phyloP scores from a whole-genome alignment of 257 asterid species.

The Solanum virginianum region DNA sequence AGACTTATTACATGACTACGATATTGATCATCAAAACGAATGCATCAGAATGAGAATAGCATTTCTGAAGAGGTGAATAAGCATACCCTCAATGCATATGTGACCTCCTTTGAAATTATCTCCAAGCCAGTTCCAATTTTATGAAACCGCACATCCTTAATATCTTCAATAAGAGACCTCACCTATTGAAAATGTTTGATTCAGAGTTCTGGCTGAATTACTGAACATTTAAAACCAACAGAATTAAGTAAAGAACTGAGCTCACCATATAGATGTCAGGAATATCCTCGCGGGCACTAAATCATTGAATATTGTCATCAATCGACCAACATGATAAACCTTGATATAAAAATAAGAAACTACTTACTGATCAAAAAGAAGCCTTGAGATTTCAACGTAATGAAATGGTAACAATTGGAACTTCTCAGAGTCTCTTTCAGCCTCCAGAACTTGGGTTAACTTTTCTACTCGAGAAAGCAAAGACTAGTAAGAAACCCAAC shows the following conservation, averaged over 20 bases:
- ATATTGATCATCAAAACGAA: background rate
- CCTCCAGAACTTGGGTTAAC: constrained; percentile 69
- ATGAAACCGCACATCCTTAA: constrained; percentile 91
- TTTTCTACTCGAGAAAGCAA: constrained; percentile 35
- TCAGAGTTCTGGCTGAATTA: constrained; percentile 3
- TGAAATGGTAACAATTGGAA: constrained; percentile 92
- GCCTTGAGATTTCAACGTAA: constrained; percentile 90
- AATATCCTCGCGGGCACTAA: constrained; percentile 84
- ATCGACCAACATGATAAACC: background rate
- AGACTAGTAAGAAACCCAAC: constrained; percentile 6
- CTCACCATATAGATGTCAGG: constrained; percentile 83
- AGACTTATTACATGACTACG: background rate
- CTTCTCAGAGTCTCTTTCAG: constrained; percentile 79
- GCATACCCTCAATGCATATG: constrained; percentile 63
- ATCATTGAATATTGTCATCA: constrained; percentile 11
- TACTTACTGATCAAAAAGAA: constrained; percentile 85
- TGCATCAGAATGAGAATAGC: background rate
- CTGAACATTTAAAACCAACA: background rate
- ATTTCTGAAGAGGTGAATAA: background rate
- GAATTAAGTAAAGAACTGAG: background rate
- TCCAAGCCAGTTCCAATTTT: constrained; percentile 86
- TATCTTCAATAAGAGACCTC: constrained; percentile 88
- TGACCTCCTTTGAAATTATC: constrained; percentile 58
- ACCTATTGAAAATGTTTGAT: constrained; percentile 28
- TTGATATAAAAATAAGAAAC: background rate